Conservation (phyloP, 192 early-diverging fungal genomes). For the Entomortierella lignicola region DNA sequence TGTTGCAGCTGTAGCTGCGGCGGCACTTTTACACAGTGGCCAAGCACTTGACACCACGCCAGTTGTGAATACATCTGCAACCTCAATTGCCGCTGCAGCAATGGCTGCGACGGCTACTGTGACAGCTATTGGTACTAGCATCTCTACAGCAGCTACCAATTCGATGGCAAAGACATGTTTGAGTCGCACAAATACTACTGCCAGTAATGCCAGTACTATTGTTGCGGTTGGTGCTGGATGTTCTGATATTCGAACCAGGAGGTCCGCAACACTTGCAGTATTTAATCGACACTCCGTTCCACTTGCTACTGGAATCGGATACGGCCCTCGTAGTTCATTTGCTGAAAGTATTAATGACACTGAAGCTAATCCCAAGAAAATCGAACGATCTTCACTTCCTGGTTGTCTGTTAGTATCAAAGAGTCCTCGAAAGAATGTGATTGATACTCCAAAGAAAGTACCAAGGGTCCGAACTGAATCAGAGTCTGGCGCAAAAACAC, state of each 20-base stretch:
- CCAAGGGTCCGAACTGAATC: not conserved
- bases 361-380: not conserved
- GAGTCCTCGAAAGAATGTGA: not conserved
- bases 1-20: not conserved
- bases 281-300: conserved; percentile 1
- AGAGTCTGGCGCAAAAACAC: not conserved
- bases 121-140: not conserved
- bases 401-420: not conserved
- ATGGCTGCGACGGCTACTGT: not conserved
- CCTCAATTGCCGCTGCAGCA: not conserved
- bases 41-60: not conserved
- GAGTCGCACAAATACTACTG: not conserved
- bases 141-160: not conserved
- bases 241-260: not conserved
- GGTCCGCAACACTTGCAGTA: not conserved
- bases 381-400: not conserved
- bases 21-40: not conserved
- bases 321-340: conserved; percentile 8
- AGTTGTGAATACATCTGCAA: no score
- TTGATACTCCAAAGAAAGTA: not conserved
- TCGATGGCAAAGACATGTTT: not conserved
- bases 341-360: not conserved
- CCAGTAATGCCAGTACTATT: not conserved
- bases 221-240: not conserved
- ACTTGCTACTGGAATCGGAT: not conserved